phyloP scores from a whole-genome alignment of 192 early-diverging fungal genomes.

The Dissophora globulifera region DNA sequence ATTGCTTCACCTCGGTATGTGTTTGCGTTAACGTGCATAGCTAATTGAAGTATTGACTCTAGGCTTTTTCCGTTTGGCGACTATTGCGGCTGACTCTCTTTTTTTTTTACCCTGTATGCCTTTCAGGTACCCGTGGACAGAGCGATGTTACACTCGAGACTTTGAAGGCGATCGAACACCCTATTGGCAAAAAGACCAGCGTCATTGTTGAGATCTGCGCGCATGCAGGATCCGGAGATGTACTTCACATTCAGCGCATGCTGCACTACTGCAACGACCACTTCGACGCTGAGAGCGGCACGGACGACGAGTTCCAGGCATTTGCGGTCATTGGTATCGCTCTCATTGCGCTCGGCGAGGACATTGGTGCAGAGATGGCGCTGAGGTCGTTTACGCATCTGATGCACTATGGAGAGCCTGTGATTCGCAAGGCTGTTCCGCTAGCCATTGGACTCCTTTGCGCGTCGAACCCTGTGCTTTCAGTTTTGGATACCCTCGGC shows the following conservation, averaged over 20 bases:
- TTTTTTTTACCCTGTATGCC: neutral
- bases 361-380: conserved; percentile 96
- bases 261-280: conserved; percentile 96
- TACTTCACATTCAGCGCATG: conserved; percentile 96
- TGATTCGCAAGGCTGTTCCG: conserved; percentile 93
- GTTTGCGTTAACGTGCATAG: too few relatives aligned
- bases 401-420: conserved; percentile 99
- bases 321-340: conserved; percentile 97
- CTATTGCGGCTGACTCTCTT: neutral
- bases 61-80: too few relatives aligned
- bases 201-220: conserved; percentile 91
- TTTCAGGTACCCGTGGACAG: conserved; percentile 86
- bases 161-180: conserved; percentile 94
- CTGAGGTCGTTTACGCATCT: conserved; percentile 95
- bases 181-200: conserved; percentile 88
- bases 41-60: too few relatives aligned
- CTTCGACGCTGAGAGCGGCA: conserved; percentile 86
- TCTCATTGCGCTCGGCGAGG: conserved; percentile 96
- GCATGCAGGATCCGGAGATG: conserved; percentile 94
- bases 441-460: conserved; percentile 94
- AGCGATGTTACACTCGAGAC: conserved; percentile 93
- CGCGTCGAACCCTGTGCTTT: conserved; percentile 94
- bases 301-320: conserved; percentile 84
- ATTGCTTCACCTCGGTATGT: conserved; percentile 84
- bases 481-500: conserved; percentile 93